A percentile compares a stretch with the other conserved stretches of the same genome.
Conservation (phyloP, 306 rosid genomes). For the Castanea crenata region DNA sequence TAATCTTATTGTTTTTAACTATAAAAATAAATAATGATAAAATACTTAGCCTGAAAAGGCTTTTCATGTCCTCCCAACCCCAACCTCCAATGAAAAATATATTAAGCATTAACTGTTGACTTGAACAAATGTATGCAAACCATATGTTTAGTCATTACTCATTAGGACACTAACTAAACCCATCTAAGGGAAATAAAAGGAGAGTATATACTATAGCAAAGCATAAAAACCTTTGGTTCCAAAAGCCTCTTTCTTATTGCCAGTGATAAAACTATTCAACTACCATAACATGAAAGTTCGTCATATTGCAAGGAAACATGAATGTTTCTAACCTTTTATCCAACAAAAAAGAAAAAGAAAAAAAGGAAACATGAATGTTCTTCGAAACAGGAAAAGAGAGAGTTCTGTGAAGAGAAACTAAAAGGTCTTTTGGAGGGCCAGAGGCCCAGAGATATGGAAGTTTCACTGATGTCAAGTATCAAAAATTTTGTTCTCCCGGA, state of each 20-base stretch:
- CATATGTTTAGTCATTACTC: too few species aligned
- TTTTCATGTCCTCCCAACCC: too few species aligned
- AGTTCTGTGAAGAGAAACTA: conserved; percentile 12
- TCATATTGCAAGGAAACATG: conserved; percentile 23
- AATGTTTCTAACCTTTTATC: background rate
- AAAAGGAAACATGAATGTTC: conserved; percentile 12
- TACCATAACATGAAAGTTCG: conserved; percentile 5
- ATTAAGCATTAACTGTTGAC: too few species aligned
- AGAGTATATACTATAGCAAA: background rate
- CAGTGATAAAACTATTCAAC: conserved; percentile 13
- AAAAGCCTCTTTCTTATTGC: conserved; percentile 17
- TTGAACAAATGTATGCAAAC: too few species aligned
- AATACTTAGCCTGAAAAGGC: too few species aligned
- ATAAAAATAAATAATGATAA: too few species aligned
- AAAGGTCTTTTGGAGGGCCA: conserved; percentile 19
- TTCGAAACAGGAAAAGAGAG: background rate
- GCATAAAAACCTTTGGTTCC: background rate
- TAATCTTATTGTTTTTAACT: too few species aligned
- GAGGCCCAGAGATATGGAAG: conserved; percentile 26
- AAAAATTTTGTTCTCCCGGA: conserved; percentile 25
- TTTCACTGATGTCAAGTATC: conserved; percentile 10
- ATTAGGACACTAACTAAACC: background rate
- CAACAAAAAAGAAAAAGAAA: too few species aligned
- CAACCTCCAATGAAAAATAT: too few species aligned
- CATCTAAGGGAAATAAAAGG: conserved; percentile 19